Percentiles rank a stretch among this genome's conserved stretches.
Evolutionary conservation across 495 filamentous ascomycete genomes (phyloP).

Genomic region (Clohesyomyces aquaticus): DNA sequence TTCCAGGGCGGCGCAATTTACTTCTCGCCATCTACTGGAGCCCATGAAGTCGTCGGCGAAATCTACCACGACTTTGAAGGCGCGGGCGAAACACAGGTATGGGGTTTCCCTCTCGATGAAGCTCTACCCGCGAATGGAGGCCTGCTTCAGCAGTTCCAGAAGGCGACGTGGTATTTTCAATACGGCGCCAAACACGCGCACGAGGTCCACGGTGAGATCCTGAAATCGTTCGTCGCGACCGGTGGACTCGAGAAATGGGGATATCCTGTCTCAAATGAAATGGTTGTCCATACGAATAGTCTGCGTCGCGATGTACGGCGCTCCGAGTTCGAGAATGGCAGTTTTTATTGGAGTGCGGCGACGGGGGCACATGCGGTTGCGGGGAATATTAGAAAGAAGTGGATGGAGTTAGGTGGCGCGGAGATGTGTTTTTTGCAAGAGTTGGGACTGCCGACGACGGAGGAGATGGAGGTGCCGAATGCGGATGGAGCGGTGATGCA

Average conservation of each 20-base stretch:
- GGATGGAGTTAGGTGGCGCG: conserved; percentile 10
- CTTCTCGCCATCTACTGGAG: background rate
- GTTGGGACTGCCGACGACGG: conserved; percentile 15
- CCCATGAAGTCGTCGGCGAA: conserved; percentile 2
- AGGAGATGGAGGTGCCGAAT: conserved; percentile 5
- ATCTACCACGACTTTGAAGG: conserved; percentile 7
- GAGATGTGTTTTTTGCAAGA: background rate
- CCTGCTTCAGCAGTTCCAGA: background rate
- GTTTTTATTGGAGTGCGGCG: conserved; percentile 14
- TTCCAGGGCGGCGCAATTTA: conserved; percentile 18
- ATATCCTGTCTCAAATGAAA: conserved; percentile 9
- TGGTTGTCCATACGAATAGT: background rate
- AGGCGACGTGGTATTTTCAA: conserved; percentile 15
- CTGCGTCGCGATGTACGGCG: conserved; percentile 1
- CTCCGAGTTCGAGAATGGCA: conserved; percentile 12
- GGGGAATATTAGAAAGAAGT: conserved; percentile 7
- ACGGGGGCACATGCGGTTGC: conserved; percentile 14
- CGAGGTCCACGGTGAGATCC: conserved; percentile 7
- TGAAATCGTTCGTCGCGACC: conserved; percentile 2
- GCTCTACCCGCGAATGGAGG: background rate
- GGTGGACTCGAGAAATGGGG: conserved; percentile 14
- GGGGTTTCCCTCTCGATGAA: conserved; percentile 13
- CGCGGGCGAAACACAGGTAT: background rate
- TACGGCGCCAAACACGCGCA: conserved; percentile 6
- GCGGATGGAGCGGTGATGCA: background rate